Conservation (phyloP, 495 filamentous ascomycete genomes). For the Penicillium pulvis region DNA sequence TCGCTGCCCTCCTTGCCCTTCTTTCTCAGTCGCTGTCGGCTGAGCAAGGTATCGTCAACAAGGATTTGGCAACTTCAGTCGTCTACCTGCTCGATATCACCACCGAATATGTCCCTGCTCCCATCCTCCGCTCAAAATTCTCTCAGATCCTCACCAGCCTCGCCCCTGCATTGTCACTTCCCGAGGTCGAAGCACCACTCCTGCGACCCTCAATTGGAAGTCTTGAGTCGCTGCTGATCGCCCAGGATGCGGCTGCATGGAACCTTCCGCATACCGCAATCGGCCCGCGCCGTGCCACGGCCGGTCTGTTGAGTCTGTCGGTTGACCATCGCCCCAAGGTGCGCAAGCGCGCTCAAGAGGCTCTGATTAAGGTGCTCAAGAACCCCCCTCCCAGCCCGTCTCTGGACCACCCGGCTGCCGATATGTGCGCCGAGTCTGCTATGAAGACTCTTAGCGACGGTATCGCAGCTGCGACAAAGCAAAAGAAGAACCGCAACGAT, state of each 20-base stretch:
- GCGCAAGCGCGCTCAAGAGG: slow-evolving; percentile 90
- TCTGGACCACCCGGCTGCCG: slow-evolving; percentile 87
- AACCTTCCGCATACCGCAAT: slow-evolving; percentile 78
- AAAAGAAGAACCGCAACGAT: slow-evolving; percentile 62
- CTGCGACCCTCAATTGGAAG: slow-evolving; percentile 89
- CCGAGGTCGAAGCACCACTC: slow-evolving; percentile 85
- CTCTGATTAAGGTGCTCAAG: slow-evolving; percentile 77
- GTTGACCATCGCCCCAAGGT: slow-evolving; percentile 93
- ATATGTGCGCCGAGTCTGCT: slow-evolving; percentile 92
- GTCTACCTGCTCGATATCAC: slow-evolving; percentile 95
- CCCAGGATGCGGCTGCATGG: slow-evolving; percentile 88
- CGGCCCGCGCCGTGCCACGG: slow-evolving; percentile 84
- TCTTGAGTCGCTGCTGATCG: slow-evolving; percentile 82
- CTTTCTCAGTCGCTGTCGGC: slow-evolving; percentile 72
- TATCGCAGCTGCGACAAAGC: slow-evolving; percentile 62
- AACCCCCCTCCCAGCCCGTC: slow-evolving; percentile 85
- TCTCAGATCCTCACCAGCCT: slow-evolving; percentile 86
- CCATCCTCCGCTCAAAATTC: slow-evolving; percentile 90
- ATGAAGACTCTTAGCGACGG: slow-evolving; percentile 73
- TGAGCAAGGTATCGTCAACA: slow-evolving; percentile 67
- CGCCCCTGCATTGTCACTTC: slow-evolving; percentile 75
- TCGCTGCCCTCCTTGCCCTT: slow-evolving; percentile 91
- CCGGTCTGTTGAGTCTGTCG: slow-evolving; percentile 80
- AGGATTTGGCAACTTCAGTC: slow-evolving; percentile 81
- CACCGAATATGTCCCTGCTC: slow-evolving; percentile 75